Evolutionary conservation across 1,284 basidiomycete species (phyloP).

Genomic region (Cutaneotrichosporon daszewskae): DNA sequence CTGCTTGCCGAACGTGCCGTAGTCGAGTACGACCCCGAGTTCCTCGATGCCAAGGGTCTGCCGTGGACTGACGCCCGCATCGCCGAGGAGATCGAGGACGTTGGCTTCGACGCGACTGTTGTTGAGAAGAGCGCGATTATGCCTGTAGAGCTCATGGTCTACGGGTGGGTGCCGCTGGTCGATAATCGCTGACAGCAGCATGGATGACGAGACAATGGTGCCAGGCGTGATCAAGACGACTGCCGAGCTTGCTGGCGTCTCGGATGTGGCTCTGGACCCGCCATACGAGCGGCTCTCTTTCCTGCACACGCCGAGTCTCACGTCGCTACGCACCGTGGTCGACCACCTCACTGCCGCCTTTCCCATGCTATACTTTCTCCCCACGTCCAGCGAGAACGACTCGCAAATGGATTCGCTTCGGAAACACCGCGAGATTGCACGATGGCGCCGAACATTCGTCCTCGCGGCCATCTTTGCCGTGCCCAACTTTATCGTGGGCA

Average conservation of each 20-base stretch:
- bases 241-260: conserved; percentile 66
- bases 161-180: conserved; percentile 32
- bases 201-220: conserved; percentile 29
- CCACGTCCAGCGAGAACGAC: conserved; percentile 35
- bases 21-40: conserved; percentile 74
- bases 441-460: conserved; percentile 80
- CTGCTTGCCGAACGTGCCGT: conserved; percentile 88
- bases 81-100: conserved; percentile 55
- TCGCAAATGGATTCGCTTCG: conserved; percentile 87
- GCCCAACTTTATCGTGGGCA: conserved; percentile 87
- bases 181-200: conserved; percentile 13
- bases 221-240: conserved; percentile 23
- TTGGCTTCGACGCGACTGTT: conserved; percentile 46
- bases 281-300: conserved; percentile 68
- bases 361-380: conserved; percentile 44
- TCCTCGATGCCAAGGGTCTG: conserved; percentile 27
- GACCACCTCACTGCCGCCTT: conserved; percentile 68
- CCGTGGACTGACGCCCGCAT: conserved; percentile 74
- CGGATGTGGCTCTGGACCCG: conserved; percentile 64
- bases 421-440: conserved; percentile 82
- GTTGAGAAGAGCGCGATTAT: conserved; percentile 40
- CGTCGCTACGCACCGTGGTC: conserved; percentile 77
- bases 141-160: conserved; percentile 41
- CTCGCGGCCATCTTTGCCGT: conserved; percentile 73
- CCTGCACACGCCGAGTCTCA: conserved; percentile 66